These are phyloP conservation scores for Cornus controversa DNA, from an alignment of 148 eudicot genomes.

Conservation along the genomic window DNA sequence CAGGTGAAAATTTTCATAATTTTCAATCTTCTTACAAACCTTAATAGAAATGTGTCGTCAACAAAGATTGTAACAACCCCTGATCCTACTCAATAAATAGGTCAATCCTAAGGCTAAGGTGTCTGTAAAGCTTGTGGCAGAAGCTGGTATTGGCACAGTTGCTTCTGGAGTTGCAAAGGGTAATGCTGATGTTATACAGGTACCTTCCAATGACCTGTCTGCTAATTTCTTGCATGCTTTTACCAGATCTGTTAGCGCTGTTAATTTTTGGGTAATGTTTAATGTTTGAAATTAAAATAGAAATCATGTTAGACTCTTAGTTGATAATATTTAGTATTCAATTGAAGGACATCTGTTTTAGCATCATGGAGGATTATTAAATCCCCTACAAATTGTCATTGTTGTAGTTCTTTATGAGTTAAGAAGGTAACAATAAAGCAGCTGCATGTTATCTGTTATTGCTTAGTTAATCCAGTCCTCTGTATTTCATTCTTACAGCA, in stretches of 20 bases:
- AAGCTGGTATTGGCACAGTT: slow-evolving; percentile 99
- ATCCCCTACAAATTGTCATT: not conserved
- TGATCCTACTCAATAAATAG: slow-evolving; percentile 40
- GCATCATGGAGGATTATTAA: not conserved
- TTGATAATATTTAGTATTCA: too few relatives aligned
- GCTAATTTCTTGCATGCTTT: not conserved
- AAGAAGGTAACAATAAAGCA: not conserved
- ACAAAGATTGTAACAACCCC: slow-evolving; percentile 3
- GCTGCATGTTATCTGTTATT: not conserved
- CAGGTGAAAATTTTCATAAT: slow-evolving; percentile 50
- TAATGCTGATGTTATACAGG: slow-evolving; percentile 98
- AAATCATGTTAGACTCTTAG: not conserved
- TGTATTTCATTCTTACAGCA: not conserved
- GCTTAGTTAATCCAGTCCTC: not conserved
- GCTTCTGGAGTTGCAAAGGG: slow-evolving; percentile 99
- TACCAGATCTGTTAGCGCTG: not conserved
- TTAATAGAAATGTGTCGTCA: not conserved
- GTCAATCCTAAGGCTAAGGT: slow-evolving; percentile 98
- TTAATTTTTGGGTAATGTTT: not conserved
- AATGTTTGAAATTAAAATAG: not conserved
- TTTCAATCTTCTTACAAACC: not conserved
- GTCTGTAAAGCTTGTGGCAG: slow-evolving; percentile 98
- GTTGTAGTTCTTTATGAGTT: not conserved
- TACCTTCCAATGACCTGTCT: slow-evolving; percentile 15
- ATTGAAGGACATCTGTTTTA: not conserved